These are phyloP conservation scores for Trichophyton mentagrophytes DNA, from an alignment of 2,329 filamentous ascomycete genomes.

Conservation along the genomic window DNA sequence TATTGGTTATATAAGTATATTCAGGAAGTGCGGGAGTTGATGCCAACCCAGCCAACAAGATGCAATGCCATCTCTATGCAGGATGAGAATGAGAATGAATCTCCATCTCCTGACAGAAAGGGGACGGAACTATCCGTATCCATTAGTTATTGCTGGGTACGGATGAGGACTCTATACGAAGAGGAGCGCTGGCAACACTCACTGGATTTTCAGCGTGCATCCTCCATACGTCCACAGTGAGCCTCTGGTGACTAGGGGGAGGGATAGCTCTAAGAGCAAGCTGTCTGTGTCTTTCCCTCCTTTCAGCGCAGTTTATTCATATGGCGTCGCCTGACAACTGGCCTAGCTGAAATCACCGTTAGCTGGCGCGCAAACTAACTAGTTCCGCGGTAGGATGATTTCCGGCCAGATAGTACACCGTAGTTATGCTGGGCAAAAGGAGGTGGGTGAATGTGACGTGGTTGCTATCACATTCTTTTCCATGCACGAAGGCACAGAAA, in stretches of 20 bases:
- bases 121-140: no score
- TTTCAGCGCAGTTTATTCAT: background rate
- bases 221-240: no score
- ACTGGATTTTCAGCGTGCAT: no score
- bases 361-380: background rate
- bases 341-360: background rate
- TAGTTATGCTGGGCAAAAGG: background rate
- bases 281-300: background rate
- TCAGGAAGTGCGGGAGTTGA: background rate
- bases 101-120: background rate
- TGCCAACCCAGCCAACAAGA: background rate
- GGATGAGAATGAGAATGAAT: background rate
- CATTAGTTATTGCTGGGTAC: no score
- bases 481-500: background rate
- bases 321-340: background rate
- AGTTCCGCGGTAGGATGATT: background rate
- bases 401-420: background rate
- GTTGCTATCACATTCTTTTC: background rate
- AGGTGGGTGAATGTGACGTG: background rate
- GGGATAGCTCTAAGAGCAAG: background rate
- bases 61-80: background rate
- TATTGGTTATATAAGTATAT: background rate
- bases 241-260: no score
- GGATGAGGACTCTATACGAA: no score
- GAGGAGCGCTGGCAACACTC: background rate